Evolutionary conservation across 2,329 filamentous ascomycete genomes (phyloP), one percentile per base, ranked within the genome.

Genomic region (Ceratocystis diversiconidia): DNA sequence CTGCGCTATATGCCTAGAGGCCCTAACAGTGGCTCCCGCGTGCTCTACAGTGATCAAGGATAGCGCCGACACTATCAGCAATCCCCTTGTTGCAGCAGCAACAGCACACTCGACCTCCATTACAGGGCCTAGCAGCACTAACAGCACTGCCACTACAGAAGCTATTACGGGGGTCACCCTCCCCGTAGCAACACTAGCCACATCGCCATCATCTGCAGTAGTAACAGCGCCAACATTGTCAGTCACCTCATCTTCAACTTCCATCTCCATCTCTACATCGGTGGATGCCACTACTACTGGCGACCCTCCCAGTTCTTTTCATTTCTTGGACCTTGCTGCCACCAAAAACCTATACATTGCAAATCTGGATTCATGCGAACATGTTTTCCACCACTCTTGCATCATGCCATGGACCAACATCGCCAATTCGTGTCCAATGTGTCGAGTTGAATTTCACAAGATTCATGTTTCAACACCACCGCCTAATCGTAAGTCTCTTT

Each of bases 371-470:
- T 87, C 90, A 60, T 99, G 94, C 76, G 89, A 90, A 67, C 95
- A 99, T 79, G 83, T 92, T 71, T 80, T 99, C 71, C 94, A 99
- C 77, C 87, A 99, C 77, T 85, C 88, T 63, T 99, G 94, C 75
- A 82, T 99, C 70, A 88, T 88, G 71, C 90, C 91, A 70, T 99
- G 94, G 94, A 90, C 92, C 59, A 90, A 95, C 76, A 88, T 95
- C 75, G 92, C 94, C 69, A 99, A 97, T 76, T 96, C 92, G 74
- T 99, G 94, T 75, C 94, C 94, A 59, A 96, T 99, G 75, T 99
- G 94, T 77, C 89, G 94, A 70, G 88, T 90, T 71, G 85, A 83
- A 69, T 97, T 99, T 79, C 92, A 97, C 76, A 78, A 87, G 71
- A 92, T 99, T 70, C 85, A 94, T 73, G 85, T 99, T 68, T 62